Evolutionary conservation across 345 rosid species (phyloP), one percentile per base, ranked within the genome.

Genomic region (Heritiera fomes): DNA sequence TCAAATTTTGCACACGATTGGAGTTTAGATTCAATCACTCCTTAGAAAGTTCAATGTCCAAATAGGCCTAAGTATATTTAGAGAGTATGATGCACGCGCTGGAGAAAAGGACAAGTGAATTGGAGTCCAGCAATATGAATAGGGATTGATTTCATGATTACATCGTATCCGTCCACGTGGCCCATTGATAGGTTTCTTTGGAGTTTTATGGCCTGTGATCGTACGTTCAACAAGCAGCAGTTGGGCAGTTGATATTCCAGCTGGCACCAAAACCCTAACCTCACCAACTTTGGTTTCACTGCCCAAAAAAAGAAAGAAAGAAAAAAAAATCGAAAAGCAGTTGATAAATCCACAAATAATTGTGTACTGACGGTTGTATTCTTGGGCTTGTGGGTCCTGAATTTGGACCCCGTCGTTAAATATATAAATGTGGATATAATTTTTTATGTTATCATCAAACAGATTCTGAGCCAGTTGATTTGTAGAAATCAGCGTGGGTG

Each of bases 121-220:
- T 32, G 63, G 15, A 50, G 8, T 2, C 40, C 43, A 49, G 32
- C 28, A 73, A 77, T 81, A 28, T 71, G 84, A 67, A 79, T 77
- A 73, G n/a, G 15, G 69, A 46, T 65, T 50, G 32, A 4, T 8
- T 17, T 47, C 73, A 52, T 34, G 38, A 34, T 34, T 34, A 34
- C 38, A 34, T 34, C 38, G 38, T 34, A 34, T 81, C 84, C 82
- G 85, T 79, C 83, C 80, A 80, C 85, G 80, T 86, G 89, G 76
- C 88, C 38, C 38, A 53, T 15, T 69, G 28, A 8, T 46, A 6
- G 38, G 38, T 7, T 5, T 7, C 6, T 34, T 71, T 14, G 8
- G 40, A 8, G 7, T 10, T 3, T 59, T 23, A 7, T 49, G 46
- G 53, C 34, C 77, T 30, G 40, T 4, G 71, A 52, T 46, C 56